Percentiles rank a stretch among this genome's conserved stretches.
Conservation (phyloP, 352 stramenopile species). For the Pythium dissotocum region DNA sequence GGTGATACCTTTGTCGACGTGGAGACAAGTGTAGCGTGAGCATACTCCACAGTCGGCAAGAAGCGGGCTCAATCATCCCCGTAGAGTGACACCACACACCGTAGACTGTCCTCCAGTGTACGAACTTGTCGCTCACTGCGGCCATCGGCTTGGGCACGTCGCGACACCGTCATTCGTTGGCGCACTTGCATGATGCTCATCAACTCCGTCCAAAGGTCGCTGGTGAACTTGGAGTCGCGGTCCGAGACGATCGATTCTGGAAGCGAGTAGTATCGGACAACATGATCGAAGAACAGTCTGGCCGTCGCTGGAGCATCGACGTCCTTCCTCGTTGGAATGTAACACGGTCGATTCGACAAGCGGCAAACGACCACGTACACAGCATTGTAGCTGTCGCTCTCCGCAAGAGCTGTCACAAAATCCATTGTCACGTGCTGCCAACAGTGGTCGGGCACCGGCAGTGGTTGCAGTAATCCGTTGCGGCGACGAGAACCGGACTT, state of each 20-base stretch:
- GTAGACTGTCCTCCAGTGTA: background rate
- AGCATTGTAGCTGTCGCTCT: slow-evolving; percentile 18
- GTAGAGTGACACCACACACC: background rate
- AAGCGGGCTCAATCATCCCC: background rate
- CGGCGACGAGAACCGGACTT: slow-evolving; percentile 20
- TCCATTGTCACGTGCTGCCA: slow-evolving; percentile 29
- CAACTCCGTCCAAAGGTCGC: background rate
- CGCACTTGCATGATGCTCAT: background rate
- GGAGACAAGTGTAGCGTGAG: background rate
- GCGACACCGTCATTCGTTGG: background rate
- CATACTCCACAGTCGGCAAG: background rate
- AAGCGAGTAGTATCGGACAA: too few species aligned
- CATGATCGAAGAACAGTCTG: slow-evolving; percentile 27
- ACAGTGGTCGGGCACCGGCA: slow-evolving; percentile 16
- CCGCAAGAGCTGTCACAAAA: slow-evolving; percentile 22
- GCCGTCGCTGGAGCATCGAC: slow-evolving; percentile 20
- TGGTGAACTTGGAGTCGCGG: too few species aligned
- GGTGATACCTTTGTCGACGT: background rate
- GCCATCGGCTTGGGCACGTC: background rate
- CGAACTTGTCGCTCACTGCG: background rate
- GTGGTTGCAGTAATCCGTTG: slow-evolving; percentile 16
- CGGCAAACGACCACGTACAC: slow-evolving; percentile 23
- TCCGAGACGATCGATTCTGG: background rate
- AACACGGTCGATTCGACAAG: slow-evolving; percentile 21
- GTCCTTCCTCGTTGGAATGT: slow-evolving; percentile 25